Conservation (phyloP, 2,329 filamentous ascomycete species). For the Xylariaceae sp. region DNA sequence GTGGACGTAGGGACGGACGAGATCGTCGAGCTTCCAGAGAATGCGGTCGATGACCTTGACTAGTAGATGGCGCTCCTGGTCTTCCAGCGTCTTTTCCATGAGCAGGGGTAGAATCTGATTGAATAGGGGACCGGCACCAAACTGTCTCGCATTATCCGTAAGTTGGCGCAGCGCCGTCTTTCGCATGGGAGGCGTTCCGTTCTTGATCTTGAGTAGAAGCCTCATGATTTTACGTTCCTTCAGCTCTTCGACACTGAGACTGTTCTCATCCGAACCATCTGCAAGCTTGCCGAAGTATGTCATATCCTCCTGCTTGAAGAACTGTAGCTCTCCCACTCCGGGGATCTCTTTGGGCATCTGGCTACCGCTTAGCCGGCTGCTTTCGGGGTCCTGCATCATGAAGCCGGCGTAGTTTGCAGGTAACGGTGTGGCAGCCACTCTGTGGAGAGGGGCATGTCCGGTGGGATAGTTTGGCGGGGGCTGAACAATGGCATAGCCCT, state of each 20-base stretch:
- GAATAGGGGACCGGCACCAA: slow-evolving; percentile 89
- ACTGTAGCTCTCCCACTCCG: slow-evolving; percentile 90
- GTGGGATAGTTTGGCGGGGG: slow-evolving; percentile 90
- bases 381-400: slow-evolving; percentile 95
- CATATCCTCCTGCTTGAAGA: slow-evolving; percentile 99
- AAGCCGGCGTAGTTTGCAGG: slow-evolving; percentile 70
- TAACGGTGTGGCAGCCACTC: slow-evolving; percentile 66
- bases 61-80: slow-evolving; percentile 94
- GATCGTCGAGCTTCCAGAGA: slow-evolving; percentile 94
- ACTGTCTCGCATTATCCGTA: slow-evolving; percentile 94
- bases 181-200: slow-evolving; percentile 95
- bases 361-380: slow-evolving; percentile 74
- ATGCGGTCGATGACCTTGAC: slow-evolving; percentile 99
- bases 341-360: slow-evolving; percentile 93
- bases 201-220: slow-evolving; percentile 95
- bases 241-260: slow-evolving; percentile 86
- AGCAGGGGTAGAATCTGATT: slow-evolving; percentile 94
- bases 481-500: slow-evolving; percentile 89
- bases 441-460: slow-evolving; percentile 68
- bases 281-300: slow-evolving; percentile 97
- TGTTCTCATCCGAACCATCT: slow-evolving; percentile 87
- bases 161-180: slow-evolving; percentile 96
- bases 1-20: slow-evolving; percentile 93
- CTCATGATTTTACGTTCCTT: slow-evolving; percentile 99
- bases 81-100: slow-evolving; percentile 97